Evolutionary conservation across 345 rosid species (phyloP).

Genomic region (Eucalyptus victrix): DNA sequence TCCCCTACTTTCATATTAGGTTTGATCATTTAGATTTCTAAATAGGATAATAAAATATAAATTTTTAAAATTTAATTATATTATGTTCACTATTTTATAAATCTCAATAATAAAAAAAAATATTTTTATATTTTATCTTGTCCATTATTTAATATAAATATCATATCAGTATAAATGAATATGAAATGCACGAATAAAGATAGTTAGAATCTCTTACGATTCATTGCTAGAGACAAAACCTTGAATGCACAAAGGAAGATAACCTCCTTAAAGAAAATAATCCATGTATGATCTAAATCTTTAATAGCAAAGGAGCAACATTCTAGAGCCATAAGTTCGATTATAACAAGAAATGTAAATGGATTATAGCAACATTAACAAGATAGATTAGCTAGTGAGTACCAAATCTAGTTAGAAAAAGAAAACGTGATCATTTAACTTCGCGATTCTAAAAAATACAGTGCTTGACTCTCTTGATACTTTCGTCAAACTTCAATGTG

Average conservation of each 20-base stretch:
- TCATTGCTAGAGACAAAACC: neutral
- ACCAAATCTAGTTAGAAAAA: neutral
- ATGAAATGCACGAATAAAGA: neutral
- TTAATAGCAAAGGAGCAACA: neutral
- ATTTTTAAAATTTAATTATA: neutral
- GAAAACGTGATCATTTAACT: neutral
- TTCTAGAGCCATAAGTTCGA: neutral
- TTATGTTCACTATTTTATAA: neutral
- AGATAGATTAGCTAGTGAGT: neutral
- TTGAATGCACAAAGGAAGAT: neutral
- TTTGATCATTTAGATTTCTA: neutral
- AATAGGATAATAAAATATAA: fast-evolving
- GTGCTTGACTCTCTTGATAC: neutral
- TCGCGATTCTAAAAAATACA: neutral
- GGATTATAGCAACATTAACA: neutral
- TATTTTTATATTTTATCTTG: neutral
- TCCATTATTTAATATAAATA: neutral
- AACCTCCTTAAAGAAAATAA: neutral
- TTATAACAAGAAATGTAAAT: neutral
- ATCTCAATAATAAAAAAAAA: neutral
- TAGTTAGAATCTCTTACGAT: neutral
- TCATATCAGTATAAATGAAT: neutral
- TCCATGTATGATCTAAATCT: neutral
- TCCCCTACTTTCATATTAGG: fast-evolving
- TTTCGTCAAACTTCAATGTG: neutral